These are phyloP conservation scores for Gossypium mustelinum DNA, from an alignment of 345 rosid species.

Conservation along the genomic window DNA sequence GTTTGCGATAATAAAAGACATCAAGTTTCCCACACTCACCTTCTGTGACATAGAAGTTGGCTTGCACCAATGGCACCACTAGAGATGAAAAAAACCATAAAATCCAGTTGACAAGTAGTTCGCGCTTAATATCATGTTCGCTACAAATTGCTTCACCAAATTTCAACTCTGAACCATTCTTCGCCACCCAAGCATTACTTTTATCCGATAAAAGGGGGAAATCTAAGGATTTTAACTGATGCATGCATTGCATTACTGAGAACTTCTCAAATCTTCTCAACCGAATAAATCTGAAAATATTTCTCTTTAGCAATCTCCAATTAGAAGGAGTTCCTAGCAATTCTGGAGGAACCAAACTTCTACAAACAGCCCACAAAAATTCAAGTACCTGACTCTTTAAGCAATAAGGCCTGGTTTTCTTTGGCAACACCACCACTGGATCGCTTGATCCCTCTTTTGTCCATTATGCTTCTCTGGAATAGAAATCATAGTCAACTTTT, in stretches of 20 bases:
- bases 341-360: constrained; percentile 61
- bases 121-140: constrained; percentile 36
- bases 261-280: constrained; percentile 67
- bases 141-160: constrained; percentile 22
- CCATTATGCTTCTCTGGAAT: constrained; percentile 32
- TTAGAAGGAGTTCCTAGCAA: constrained; percentile 64
- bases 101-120: constrained; percentile 60
- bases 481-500: constrained; percentile 12
- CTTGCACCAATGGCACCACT: constrained; percentile 60
- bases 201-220: constrained; percentile 49
- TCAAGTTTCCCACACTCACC: constrained; percentile 62
- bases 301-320: constrained; percentile 60
- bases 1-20: constrained; percentile 56
- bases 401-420: constrained; percentile 41
- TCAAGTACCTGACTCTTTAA: constrained; percentile 60
- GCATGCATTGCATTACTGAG: constrained; percentile 55
- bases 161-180: constrained; percentile 16
- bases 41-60: constrained; percentile 81
- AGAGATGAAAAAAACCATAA: constrained; percentile 68
- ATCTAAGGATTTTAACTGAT: constrained; percentile 46
- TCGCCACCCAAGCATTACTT: constrained; percentile 25
- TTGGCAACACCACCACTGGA: constrained; percentile 17
- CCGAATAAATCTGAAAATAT: constrained; percentile 58
- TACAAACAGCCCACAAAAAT: constrained; percentile 76
- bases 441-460: constrained; percentile 11